phyloP scores from a whole-genome alignment of 1,284 basidiomycete genomes.

The Apiotrichum akiyoshidainum region DNA sequence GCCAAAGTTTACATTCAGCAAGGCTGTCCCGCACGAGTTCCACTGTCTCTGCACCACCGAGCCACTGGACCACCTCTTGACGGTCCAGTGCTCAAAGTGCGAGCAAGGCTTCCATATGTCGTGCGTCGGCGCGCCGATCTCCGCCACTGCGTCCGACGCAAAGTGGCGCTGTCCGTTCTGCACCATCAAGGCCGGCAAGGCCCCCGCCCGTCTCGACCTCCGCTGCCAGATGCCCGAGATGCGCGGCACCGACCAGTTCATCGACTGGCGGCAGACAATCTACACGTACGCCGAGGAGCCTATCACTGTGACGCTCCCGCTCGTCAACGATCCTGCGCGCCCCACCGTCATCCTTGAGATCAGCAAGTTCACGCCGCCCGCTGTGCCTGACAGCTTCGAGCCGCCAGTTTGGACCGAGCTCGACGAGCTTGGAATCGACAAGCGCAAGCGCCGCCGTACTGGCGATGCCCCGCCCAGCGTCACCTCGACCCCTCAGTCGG shows the following conservation, averaged over 20 bases:
- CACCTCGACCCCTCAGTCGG: background rate
- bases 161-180: conserved; percentile 47
- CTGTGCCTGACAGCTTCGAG: conserved; percentile 19
- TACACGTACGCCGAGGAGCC: conserved; percentile 27
- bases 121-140: conserved; percentile 37
- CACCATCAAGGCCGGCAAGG: conserved; percentile 39
- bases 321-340: conserved; percentile 5
- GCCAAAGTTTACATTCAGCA: conserved; percentile 30
- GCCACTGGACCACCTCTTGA: conserved; percentile 26
- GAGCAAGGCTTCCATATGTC: conserved; percentile 41
- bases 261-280: conserved; percentile 43
- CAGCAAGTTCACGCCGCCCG: conserved; percentile 8
- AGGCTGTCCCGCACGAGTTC: conserved; percentile 26
- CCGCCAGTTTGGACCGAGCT: conserved; percentile 11
- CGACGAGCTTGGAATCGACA: conserved; percentile 10
- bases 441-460: conserved; percentile 12
- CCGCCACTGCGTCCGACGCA: conserved; percentile 11
- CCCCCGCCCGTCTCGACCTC: conserved; percentile 30
- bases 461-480: background rate
- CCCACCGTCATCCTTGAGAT: conserved; percentile 2
- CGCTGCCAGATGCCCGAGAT: conserved; percentile 41
- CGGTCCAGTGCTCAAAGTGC: conserved; percentile 39
- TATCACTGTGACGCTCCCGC: conserved; percentile 17
- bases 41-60: conserved; percentile 35
- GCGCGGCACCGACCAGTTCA: conserved; percentile 35